Evolutionary conservation across 2,329 filamentous ascomycete genomes (phyloP).

Genomic region (Trichophyton verrucosum): DNA sequence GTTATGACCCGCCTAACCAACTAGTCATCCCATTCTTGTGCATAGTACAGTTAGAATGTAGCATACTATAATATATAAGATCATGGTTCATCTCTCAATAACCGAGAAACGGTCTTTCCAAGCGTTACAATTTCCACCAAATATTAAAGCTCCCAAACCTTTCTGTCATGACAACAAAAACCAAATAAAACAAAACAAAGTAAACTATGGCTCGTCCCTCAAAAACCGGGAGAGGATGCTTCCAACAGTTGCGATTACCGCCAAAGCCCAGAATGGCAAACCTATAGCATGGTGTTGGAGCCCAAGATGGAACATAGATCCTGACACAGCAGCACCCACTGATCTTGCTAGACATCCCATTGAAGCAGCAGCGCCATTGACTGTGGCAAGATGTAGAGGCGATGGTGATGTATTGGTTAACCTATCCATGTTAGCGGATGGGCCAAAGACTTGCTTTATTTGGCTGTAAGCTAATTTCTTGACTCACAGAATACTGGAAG

Average conservation of each 20-base stretch:
- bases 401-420: constrained; percentile 79
- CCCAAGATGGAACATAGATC: constrained; percentile 27
- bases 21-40: too few relatives aligned
- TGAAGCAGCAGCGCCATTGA: constrained; percentile 85
- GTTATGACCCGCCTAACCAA: too few relatives aligned
- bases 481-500: neutral
- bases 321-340: constrained; percentile 76
- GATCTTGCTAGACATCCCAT: constrained; percentile 79
- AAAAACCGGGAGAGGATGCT: neutral
- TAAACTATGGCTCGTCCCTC: neutral
- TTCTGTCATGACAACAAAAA: too few relatives aligned
- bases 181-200: too few relatives aligned
- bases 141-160: too few relatives aligned
- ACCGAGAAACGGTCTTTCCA: too few relatives aligned
- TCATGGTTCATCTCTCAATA: too few relatives aligned
- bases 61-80: too few relatives aligned
- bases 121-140: too few relatives aligned
- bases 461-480: too few relatives aligned
- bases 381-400: constrained; percentile 69
- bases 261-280: constrained; percentile 5
- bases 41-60: too few relatives aligned
- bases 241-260: neutral
- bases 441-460: too few relatives aligned
- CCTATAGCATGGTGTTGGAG: constrained; percentile 4
- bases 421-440: neutral